phyloP scores from a whole-genome alignment of 1,139 yeast genomes.

The Meyerozyma guilliermondii region DNA sequence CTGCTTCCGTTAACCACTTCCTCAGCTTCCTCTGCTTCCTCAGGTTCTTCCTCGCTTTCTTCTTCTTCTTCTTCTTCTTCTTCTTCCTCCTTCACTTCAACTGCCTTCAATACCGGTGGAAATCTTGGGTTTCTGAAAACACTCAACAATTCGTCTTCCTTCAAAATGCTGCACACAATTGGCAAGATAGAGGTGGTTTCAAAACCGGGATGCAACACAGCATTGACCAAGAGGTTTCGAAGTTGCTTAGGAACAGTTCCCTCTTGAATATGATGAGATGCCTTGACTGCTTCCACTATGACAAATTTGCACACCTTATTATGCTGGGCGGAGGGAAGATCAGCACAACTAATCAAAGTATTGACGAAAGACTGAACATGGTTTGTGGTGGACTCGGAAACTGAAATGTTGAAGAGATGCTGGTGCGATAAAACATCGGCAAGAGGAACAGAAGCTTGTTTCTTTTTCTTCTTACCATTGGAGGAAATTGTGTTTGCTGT shows the following conservation, averaged over 20 bases:
- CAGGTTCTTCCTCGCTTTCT: too few relatives aligned
- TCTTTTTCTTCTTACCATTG: conserved; percentile 36
- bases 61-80: conserved; percentile 10
- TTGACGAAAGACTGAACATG: conserved; percentile 47
- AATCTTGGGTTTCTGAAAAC: conserved; percentile 72
- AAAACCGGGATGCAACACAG: conserved; percentile 62
- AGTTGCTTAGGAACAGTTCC: conserved; percentile 26
- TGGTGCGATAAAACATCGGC: conserved; percentile 73
- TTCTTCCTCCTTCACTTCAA: conserved; percentile 2
- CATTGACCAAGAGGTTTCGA: conserved; percentile 38
- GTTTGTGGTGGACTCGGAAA: conserved; percentile 31
- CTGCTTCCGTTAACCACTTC: conserved; percentile 3
- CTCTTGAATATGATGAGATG: conserved; percentile 21
- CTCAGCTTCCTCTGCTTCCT: conserved; percentile 9
- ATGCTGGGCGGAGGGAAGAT: conserved; percentile 59
- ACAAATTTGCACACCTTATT: conserved; percentile 56
- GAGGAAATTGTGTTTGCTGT: conserved; percentile 5
- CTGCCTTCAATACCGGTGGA: conserved; percentile 46
- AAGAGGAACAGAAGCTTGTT: conserved; percentile 41
- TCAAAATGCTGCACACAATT: conserved; percentile 52
- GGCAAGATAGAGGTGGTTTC: conserved; percentile 65
- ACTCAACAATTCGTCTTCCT: conserved; percentile 38
- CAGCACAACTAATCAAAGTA: conserved; percentile 43
- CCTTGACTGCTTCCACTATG: conserved; percentile 42
- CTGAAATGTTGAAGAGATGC: conserved; percentile 44